Conservation (phyloP, 2,329 filamentous ascomycete genomes). For the Calonectria montana region DNA sequence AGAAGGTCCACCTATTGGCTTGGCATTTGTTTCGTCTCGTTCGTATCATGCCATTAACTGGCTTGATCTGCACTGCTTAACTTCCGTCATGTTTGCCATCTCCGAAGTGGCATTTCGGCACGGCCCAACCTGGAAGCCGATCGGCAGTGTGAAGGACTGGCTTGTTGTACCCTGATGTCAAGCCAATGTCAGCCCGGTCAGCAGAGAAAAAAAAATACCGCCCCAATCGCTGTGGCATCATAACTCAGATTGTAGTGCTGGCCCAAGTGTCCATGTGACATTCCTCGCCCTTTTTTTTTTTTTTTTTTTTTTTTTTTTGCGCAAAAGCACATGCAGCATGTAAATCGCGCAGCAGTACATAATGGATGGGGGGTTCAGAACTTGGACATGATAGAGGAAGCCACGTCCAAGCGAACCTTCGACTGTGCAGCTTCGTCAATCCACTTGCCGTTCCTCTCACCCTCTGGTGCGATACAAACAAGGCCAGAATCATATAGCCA, state of each 20-base stretch:
- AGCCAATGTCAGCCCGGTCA: background rate
- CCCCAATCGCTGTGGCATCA: conserved; percentile 11
- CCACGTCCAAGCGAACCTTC: conserved; percentile 19
- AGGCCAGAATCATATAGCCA: background rate
- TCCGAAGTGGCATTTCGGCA: background rate
- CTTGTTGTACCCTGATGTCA: conserved; percentile 1
- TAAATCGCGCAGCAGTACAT: conserved; percentile 23
- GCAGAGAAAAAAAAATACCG: conserved; percentile 3
- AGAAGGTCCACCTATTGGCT: background rate
- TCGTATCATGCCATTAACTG: background rate
- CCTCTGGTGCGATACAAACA: background rate
- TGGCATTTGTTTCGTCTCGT: background rate
- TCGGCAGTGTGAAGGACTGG: conserved; percentile 9
- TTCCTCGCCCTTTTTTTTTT: background rate
- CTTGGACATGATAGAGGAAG: background rate
- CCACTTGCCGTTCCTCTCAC: conserved; percentile 2
- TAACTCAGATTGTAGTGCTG: conserved; percentile 16
- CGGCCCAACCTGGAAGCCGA: conserved; percentile 6
- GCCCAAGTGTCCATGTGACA: conserved; percentile 10
- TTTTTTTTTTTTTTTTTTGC: background rate
- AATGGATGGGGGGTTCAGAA: background rate
- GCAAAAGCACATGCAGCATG: conserved; percentile 10
- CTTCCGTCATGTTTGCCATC: background rate
- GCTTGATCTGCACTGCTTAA: background rate
- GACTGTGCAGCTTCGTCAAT: background rate